Conservation (phyloP, 176 grass and related monocot species). For the Bothriochloa decipiens region DNA sequence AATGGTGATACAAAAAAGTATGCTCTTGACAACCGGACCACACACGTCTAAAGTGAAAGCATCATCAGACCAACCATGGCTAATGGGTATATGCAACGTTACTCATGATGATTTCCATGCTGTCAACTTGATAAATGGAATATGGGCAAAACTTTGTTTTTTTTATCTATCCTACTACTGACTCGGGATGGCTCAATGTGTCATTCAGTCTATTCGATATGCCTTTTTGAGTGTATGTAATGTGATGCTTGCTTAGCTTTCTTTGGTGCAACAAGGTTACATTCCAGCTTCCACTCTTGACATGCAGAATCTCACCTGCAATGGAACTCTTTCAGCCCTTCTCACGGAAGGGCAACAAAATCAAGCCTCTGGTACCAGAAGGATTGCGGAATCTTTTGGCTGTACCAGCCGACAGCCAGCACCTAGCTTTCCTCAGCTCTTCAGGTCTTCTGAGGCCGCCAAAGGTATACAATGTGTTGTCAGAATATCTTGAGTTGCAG, state of each 20-base stretch:
- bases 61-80: slow-evolving; percentile 7
- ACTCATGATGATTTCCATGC: background rate
- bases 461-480: slow-evolving; percentile 96
- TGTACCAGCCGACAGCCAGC: background rate
- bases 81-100: background rate
- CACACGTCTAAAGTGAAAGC: background rate
- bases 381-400: background rate
- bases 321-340: slow-evolving; percentile 11
- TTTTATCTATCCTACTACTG: slow-evolving; percentile 27
- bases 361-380: background rate
- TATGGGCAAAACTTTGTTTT: slow-evolving; percentile 34
- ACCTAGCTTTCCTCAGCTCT: slow-evolving; percentile 53
- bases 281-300: slow-evolving; percentile 8
- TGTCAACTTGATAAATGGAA: slow-evolving; percentile 30
- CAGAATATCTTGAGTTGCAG: slow-evolving; percentile 85
- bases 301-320: slow-evolving; percentile 2
- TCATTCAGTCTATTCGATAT: slow-evolving; percentile 10
- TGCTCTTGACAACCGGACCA: background rate
- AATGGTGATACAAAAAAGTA: slow-evolving; percentile 22
- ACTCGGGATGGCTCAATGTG: background rate
- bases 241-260: background rate
- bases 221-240: slow-evolving; percentile 13
- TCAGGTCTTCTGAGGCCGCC: slow-evolving; percentile 85
- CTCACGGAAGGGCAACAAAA: background rate
- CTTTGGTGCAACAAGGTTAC: slow-evolving; percentile 19